Base-by-base conservation (phyloP, 176 grass and related monocot species). In the Oryza meridionalis region DNA sequence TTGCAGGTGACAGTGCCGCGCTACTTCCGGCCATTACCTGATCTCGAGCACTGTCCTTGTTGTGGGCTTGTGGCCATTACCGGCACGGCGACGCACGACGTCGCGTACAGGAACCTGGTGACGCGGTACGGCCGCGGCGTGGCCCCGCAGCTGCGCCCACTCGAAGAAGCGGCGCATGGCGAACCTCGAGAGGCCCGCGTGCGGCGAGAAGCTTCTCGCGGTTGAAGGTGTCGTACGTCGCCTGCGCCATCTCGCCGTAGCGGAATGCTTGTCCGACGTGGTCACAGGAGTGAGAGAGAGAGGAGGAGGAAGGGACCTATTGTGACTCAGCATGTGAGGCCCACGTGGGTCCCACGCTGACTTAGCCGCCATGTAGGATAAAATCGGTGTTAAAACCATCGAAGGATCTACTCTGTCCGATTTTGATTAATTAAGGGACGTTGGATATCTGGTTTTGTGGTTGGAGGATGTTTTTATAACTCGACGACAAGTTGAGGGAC, bases 21-120 rank as follows among this genome's bases (percentile, higher is more conserved):
- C 8, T 16, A 6, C 12, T n/a, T 13, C 26, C 51, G 17, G 51
- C 6, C 16, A 12, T 12, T 77, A 51, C 81, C 81, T 90, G 88
- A 0, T 79, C 69, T 70, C 93, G 84, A 0, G 89, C 93, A 64
- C 96, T 95, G 6, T 77, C 80, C 13, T 88, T 85, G 79, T 90
- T 93, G 70, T n/a, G n/a, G n/a, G n/a, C n/a, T n/a, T n/a, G n/a
- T 31, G 29, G 29, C 29, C 27, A 29, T 29, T 29, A 29, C 90
- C 1, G 89, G 89, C 29, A 93, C 45, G 1, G 70, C 59, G 33
- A 86, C 35, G 5, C 81, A 84, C 19, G 91, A 95, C 12, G 87
- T 95, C n/a, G 96, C 92, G 77, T 98, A 98, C 19, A 95, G 19
- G 81, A 91, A 95, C 58, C 35, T 91, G 15, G 93, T 98, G 69